Conservation (phyloP, 331 rosid species). For the Malus hybrid region DNA sequence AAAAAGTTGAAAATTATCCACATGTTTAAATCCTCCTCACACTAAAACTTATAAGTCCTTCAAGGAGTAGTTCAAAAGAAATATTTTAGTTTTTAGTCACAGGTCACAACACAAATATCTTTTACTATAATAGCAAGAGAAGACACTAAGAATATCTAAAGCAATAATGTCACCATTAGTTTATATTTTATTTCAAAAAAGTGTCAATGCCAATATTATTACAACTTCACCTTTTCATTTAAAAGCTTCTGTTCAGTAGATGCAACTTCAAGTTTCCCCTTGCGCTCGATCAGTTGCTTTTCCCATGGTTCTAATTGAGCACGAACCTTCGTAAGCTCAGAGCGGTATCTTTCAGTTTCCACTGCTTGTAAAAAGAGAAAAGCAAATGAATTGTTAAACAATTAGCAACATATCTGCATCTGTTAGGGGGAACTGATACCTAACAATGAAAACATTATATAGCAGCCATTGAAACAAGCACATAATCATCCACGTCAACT, state of each 20-base stretch:
- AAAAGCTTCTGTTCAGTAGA: slow-evolving; percentile 63
- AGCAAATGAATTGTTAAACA: neutral
- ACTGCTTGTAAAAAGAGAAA: slow-evolving; percentile 41
- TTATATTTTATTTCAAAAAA: neutral
- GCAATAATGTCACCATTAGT: neutral
- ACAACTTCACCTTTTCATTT: slow-evolving; percentile 61
- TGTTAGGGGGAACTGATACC: neutral
- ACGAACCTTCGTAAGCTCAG: slow-evolving; percentile 79
- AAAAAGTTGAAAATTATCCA: neutral
- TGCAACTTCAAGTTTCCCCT: slow-evolving; percentile 88
- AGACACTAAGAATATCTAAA: neutral
- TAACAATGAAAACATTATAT: neutral
- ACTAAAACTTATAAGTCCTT: neutral
- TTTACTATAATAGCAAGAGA: neutral
- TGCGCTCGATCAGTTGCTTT: slow-evolving; percentile 77
- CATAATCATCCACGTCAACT: neutral
- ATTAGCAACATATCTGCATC: neutral
- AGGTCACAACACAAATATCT: neutral
- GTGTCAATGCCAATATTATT: neutral
- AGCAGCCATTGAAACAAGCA: neutral
- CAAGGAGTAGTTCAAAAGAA: neutral
- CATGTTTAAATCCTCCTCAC: neutral
- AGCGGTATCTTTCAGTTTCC: slow-evolving; percentile 75
- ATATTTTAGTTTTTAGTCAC: neutral
- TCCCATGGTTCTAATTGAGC: slow-evolving; percentile 96